phyloP scores from a whole-genome alignment of 352 stramenopile species.

The Halophytophthora polymorphica region DNA sequence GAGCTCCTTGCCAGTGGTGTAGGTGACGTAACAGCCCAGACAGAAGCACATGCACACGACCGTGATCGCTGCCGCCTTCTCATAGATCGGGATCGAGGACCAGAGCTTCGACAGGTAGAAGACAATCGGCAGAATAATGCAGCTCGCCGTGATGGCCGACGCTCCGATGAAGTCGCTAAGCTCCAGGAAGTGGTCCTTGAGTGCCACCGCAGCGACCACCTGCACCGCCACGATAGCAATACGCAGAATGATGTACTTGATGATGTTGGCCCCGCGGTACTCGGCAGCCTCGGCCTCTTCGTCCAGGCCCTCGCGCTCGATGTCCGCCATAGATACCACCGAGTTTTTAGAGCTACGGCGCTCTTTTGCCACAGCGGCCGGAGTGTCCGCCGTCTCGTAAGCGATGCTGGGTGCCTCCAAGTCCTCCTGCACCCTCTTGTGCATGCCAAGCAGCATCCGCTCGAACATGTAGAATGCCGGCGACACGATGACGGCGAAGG shows the following conservation, averaged over 20 bases:
- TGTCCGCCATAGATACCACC: slow-evolving; percentile 5
- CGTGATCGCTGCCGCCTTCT: slow-evolving; percentile 21
- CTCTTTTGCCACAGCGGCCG: background rate
- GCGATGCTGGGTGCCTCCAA: slow-evolving; percentile 3
- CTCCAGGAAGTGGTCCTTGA: slow-evolving; percentile 18
- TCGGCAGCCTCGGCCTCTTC: slow-evolving; percentile 1
- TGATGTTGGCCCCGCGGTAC: slow-evolving; percentile 6
- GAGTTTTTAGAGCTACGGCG: slow-evolving; percentile 7
- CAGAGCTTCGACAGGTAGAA: slow-evolving; percentile 28
- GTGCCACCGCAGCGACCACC: slow-evolving; percentile 14
- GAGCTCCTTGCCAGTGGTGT: slow-evolving; percentile 19
- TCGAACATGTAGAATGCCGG: slow-evolving; percentile 33
- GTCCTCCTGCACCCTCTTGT: slow-evolving; percentile 7
- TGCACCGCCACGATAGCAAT: slow-evolving; percentile 13
- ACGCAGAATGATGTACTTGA: slow-evolving; percentile 15
- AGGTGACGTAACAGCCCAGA: slow-evolving; percentile 28
- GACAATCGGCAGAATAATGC: slow-evolving; percentile 24
- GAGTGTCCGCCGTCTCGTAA: background rate
- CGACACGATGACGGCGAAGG: slow-evolving; percentile 28
- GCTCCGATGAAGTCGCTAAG: slow-evolving; percentile 22
- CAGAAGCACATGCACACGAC: slow-evolving; percentile 21
- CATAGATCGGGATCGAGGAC: slow-evolving; percentile 23
- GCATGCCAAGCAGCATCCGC: slow-evolving; percentile 30
- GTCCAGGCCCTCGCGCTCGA: background rate
- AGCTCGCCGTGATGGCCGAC: slow-evolving; percentile 19